A percentile compares a stretch with the other conserved stretches of the same genome.
Conservation (phyloP, 768 basidiomycete genomes). For the Boletus fagicola region DNA sequence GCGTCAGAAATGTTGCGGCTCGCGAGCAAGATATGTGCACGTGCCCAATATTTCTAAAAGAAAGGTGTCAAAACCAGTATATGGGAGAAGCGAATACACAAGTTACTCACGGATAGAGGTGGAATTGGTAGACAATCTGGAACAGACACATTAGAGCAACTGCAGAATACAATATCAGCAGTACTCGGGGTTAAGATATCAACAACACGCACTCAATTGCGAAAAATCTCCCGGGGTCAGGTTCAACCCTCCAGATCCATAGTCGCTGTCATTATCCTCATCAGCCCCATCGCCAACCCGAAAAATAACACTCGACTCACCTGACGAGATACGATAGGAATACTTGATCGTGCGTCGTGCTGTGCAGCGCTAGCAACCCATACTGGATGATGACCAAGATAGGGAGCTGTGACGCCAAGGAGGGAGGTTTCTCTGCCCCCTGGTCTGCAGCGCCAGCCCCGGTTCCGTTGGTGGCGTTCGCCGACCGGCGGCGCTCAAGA, state of each 20-base stretch:
- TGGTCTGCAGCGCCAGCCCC: conserved; percentile 38
- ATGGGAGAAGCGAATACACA: neutral
- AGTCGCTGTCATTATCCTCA: conserved; percentile 50
- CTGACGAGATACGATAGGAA: conserved; percentile 86
- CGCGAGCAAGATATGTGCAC: conserved; percentile 12
- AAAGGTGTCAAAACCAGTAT: neutral
- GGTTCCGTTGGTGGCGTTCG: conserved; percentile 19
- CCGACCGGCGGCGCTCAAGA: conserved; percentile 44
- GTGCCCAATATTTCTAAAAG: conserved; percentile 62
- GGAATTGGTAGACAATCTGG: conserved; percentile 89
- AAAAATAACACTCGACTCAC: conserved; percentile 15
- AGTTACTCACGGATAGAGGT: conserved; percentile 76
- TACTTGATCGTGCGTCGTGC: conserved; percentile 86
- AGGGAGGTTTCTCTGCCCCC: conserved; percentile 54
- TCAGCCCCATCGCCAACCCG: neutral
- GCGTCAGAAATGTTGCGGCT: conserved; percentile 5
- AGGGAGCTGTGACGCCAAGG: conserved; percentile 73
- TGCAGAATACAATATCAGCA: conserved; percentile 30
- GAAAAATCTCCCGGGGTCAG: conserved; percentile 91
- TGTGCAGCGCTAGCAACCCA: conserved; percentile 83
- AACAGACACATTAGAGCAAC: conserved; percentile 93
- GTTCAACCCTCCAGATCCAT: conserved; percentile 84
- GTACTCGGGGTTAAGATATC: neutral
- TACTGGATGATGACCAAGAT: conserved; percentile 87
- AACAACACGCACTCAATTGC: conserved; percentile 64